Evolutionary conservation across 345 rosid genomes (phyloP), one percentile per base, ranked within the genome.

Genomic region (Moricandia moricandioides): DNA sequence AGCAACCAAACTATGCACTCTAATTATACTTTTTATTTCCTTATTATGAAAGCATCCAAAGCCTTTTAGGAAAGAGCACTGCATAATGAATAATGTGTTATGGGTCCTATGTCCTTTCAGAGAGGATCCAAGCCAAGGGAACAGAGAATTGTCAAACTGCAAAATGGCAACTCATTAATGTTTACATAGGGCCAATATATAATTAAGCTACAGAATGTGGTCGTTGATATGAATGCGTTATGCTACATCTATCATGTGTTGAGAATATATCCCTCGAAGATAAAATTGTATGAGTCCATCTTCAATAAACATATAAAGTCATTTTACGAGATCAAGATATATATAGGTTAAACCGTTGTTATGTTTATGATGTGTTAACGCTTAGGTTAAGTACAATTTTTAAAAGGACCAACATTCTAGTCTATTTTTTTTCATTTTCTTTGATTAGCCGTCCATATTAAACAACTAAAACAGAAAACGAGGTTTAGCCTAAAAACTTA

Each of bases 11-110:
- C 37, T 57, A 65, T 8, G 14, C 64, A 74, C 73, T 54, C 51
- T 40, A 62, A 62, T n/a, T 18, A 37, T 37, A 13, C 35, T 51
- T 39, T 54, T 39, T n/a, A 34, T 51, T 69, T 3, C 66, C 77
- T 59, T 78, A 30, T 67, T 30, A 58, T 59, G 64, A 78, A 78
- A 78, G 81, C 73, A 72, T 78, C 81, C 81, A 67, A 78, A 67
- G 73, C 63, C 57, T 55, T 71, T 64, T 70, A 29, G 11, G 16
- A 63, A 70, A 76, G 60, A 62, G 35, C 56, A 65, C 30, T 59
- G 27, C 51, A 56, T 70, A 14, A 67, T 67, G 37, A 5, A 63
- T 70, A 10, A 61, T 67, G 54, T 14, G 56, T 49, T 52, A 69
- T 52, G 43, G 62, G 73, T 51, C 24, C n/a, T 58, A 59, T 31